phyloP scores from a whole-genome alignment of 2,329 filamentous ascomycete genomes.

The Teratosphaeriaceae sp. region DNA sequence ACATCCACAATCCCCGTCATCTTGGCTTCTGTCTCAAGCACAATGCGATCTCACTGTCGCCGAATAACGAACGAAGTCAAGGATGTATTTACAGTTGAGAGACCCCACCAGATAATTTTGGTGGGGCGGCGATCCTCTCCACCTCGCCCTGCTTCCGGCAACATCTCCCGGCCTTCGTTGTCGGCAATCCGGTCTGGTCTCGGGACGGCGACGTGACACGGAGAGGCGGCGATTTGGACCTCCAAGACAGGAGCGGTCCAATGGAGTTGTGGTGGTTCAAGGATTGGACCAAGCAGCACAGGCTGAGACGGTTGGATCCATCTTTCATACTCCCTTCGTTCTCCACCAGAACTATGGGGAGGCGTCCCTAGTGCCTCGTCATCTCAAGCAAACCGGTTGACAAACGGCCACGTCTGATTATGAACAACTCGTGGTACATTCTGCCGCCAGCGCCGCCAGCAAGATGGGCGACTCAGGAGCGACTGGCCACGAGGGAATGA shows the following conservation, averaged over 20 bases:
- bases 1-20: constrained; percentile 5
- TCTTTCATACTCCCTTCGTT: too few relatives aligned
- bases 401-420: too few relatives aligned
- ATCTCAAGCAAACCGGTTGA: too few relatives aligned
- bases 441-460: neutral
- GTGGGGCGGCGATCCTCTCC: neutral
- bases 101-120: neutral
- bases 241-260: too few relatives aligned
- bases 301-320: too few relatives aligned
- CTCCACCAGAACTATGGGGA: too few relatives aligned
- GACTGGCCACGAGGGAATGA: neutral
- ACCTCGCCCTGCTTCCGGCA: neutral
- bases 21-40: neutral
- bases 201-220: too few relatives aligned
- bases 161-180: neutral
- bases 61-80: neutral
- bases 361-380: too few relatives aligned
- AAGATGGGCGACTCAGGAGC: neutral
- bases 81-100: neutral
- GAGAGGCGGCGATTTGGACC: too few relatives aligned
- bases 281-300: too few relatives aligned
- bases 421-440: too few relatives aligned
- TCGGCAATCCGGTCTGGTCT: neutral
- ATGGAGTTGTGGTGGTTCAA: too few relatives aligned
- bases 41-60: neutral